phyloP scores from a whole-genome alignment of 2,329 filamentous ascomycete genomes.

The Fonsecaea erecta region DNA sequence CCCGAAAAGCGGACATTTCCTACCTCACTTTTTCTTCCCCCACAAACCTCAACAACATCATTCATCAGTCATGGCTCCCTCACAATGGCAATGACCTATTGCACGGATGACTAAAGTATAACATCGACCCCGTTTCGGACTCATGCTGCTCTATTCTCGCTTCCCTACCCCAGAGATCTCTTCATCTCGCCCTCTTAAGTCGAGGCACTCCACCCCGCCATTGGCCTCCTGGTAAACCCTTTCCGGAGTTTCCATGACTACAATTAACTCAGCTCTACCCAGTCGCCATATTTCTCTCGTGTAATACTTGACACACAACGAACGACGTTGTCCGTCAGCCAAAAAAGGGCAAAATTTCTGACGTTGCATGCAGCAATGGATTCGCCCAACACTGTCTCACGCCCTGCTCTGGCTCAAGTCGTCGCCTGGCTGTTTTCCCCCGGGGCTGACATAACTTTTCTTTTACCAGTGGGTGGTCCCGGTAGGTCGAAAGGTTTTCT shows the following conservation, averaged over 20 bases:
- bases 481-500: neutral
- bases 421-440: neutral
- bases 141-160: neutral
- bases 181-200: neutral
- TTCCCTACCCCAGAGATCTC: slow-evolving; percentile 2
- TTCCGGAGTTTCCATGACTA: slow-evolving; percentile 24
- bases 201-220: neutral
- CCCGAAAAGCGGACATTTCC: neutral
- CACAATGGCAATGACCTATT: neutral
- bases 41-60: neutral
- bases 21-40: neutral
- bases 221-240: slow-evolving; percentile 6
- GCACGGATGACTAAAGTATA: neutral
- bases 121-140: neutral
- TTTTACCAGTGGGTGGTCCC: neutral
- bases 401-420: neutral
- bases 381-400: neutral
- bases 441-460: neutral
- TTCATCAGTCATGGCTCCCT: neutral
- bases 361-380: neutral
- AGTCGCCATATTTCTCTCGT: slow-evolving; percentile 33
- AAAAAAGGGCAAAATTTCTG: neutral
- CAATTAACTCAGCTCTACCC: slow-evolving; percentile 19
- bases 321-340: neutral
- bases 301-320: slow-evolving; percentile 16